phyloP scores from a whole-genome alignment of 1,284 basidiomycete genomes.

The Ceratobasidium sp. region DNA sequence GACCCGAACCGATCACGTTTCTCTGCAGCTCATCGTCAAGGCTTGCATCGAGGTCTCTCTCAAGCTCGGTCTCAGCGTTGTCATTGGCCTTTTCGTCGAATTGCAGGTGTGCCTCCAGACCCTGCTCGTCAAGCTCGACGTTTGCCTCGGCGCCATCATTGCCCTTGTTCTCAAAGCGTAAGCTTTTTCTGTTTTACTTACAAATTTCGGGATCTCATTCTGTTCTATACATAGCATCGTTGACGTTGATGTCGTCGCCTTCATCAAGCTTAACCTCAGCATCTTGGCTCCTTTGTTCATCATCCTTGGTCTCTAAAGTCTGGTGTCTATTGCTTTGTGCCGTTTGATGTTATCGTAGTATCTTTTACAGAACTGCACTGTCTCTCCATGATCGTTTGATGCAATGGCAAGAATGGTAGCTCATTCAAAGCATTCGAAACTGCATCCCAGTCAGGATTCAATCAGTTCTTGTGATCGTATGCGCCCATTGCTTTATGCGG shows the following conservation, averaged over 20 bases:
- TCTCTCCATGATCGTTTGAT: too few relatives aligned
- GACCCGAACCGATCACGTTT: neutral
- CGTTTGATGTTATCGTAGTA: too few relatives aligned
- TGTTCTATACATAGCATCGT: neutral
- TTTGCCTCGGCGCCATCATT: constrained; percentile 18
- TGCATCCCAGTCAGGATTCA: too few relatives aligned
- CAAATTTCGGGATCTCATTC: too few relatives aligned
- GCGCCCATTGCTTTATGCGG: too few relatives aligned
- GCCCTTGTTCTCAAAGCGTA: neutral
- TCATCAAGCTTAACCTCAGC: neutral
- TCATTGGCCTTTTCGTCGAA: neutral
- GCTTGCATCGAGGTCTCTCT: neutral
- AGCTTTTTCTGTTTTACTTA: neutral
- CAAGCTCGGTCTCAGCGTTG: constrained; percentile 1
- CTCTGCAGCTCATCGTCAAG: constrained; percentile 11
- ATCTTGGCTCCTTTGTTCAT: neutral
- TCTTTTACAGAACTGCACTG: too few relatives aligned
- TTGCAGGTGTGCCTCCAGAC: constrained; percentile 2
- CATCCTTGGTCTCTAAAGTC: neutral
- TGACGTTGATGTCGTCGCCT: neutral
- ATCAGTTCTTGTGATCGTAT: too few relatives aligned
- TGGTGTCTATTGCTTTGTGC: too few relatives aligned
- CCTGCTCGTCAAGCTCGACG: constrained; percentile 1
- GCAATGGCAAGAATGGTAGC: too few relatives aligned
- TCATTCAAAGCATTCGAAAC: too few relatives aligned